Evolutionary conservation across 2,329 filamentous ascomycete genomes (phyloP), one percentile per base, ranked within the genome.

Genomic region (Penicillium sp.): DNA sequence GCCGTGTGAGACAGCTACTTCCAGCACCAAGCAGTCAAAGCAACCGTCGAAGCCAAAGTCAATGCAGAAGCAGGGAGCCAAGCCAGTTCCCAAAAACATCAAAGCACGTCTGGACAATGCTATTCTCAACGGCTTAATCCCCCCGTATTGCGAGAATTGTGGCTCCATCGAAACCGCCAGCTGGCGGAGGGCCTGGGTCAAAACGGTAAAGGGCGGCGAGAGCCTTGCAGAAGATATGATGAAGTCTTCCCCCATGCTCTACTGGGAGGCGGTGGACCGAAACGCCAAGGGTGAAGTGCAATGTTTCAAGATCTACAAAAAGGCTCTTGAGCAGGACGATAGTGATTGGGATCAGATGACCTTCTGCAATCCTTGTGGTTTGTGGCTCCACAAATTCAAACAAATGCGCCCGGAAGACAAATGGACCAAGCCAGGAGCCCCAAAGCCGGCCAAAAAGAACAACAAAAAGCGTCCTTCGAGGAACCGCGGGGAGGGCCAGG

Each of bases 161-260:
- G 93, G 93, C 6, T 87, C 89, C 6, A 95, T 98, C 50, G 87
- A 97, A 61, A 98, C 93, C 0, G 88, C 91, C 0, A 96, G 91
- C 0, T 98, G 93, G 93, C 83, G 93, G 53, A 93, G 91, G 63
- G 88, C 93, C 12, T 96, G 85, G 77, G 82, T 83, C n/a, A 88
- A 88, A 61, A 77, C 87, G 7, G 77, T 84, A 40, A 73, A 80
- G 15, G 89, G 88, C 1, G 77, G 77, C 29, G 88, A 88, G 0
- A 77, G 79, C 3, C 80, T 84, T 52, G 77, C 87, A 41, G 81
- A 88, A 51, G 81, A 84, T 47, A 87, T 84, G 0, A 82, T 86
- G 52, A 84, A 84, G 59, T 83, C 85, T 41, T 84, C 85, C 1
- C 78, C 79, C 43, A 80, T 90, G 41, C 85, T 88, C 17, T 87